These are phyloP conservation scores for Aspergillus bridgeri DNA, from an alignment of 495 filamentous ascomycete genomes.

Conservation along the genomic window DNA sequence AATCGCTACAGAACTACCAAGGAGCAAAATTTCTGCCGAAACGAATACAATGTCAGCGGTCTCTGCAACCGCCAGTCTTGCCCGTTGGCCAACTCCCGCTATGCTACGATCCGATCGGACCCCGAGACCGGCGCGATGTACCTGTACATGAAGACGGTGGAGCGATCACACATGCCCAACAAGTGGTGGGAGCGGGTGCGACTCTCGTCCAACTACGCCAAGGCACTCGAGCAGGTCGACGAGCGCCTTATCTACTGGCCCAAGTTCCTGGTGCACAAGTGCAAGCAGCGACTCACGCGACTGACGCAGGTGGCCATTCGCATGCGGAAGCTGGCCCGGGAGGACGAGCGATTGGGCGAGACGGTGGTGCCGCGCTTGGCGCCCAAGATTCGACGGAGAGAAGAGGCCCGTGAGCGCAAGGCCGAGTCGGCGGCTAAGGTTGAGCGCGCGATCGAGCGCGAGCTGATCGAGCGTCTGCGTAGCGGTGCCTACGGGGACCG, in stretches of 20 bases:
- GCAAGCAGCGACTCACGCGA: constrained; percentile 94
- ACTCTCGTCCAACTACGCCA: constrained; percentile 83
- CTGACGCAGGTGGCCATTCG: constrained; percentile 90
- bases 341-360: constrained; percentile 90
- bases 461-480: constrained; percentile 85
- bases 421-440: constrained; percentile 92
- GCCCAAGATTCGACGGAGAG: constrained; percentile 84
- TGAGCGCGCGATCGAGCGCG: constrained; percentile 92
- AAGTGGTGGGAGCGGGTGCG: constrained; percentile 96
- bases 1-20: constrained; percentile 68
- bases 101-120: constrained; percentile 87
- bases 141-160: constrained; percentile 95
- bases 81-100: constrained; percentile 91
- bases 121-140: constrained; percentile 81
- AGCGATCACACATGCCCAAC: constrained; percentile 83
- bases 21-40: constrained; percentile 89
- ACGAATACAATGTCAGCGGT: constrained; percentile 93
- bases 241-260: constrained; percentile 91
- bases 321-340: constrained; percentile 75
- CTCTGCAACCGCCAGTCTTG: constrained; percentile 94
- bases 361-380: constrained; percentile 84
- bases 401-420: constrained; percentile 90
- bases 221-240: constrained; percentile 85
- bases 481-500: constrained; percentile 94
- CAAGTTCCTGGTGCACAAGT: constrained; percentile 92